A percentile compares a stretch with the other conserved stretches of the same genome.
Conservation (phyloP, 495 filamentous ascomycete genomes). For the Penicillium nucicola region DNA sequence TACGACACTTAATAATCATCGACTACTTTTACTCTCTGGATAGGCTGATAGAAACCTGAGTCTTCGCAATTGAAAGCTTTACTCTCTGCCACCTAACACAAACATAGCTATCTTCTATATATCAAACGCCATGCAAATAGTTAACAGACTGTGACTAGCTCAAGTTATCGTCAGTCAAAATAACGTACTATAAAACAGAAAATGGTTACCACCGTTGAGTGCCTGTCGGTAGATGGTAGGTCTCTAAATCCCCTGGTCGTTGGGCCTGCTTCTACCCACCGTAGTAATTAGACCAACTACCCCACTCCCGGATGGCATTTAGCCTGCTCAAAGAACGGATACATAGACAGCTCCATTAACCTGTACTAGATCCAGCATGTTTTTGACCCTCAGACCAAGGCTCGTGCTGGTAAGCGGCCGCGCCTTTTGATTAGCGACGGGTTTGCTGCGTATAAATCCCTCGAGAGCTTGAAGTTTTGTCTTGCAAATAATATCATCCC, state of each 20-base stretch:
- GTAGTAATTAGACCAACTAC: constrained; percentile 23
- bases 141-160: no score
- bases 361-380: constrained; percentile 30
- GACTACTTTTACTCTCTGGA: no score
- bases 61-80: no score
- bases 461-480: constrained; percentile 26
- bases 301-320: constrained; percentile 30
- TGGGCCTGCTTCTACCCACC: constrained; percentile 29
- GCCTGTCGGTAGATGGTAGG: constrained; percentile 25
- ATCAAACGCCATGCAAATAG: no score
- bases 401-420: constrained; percentile 13
- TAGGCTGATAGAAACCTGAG: no score
- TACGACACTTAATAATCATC: no score
- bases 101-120: no score
- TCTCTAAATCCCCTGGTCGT: constrained; percentile 31
- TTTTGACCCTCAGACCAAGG: constrained; percentile 30
- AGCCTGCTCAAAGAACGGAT: constrained; percentile 24
- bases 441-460: constrained; percentile 23
- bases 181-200: constrained; percentile 24
- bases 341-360: constrained; percentile 32
- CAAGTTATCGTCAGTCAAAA: no score
- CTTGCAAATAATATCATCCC: constrained; percentile 30
- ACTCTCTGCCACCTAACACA: no score
- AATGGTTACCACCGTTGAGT: constrained; percentile 27
- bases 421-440: constrained; percentile 26